A percentile compares a stretch with the other conserved stretches of the same genome.
These are phyloP conservation scores for Oropetium thomaeum DNA, from an alignment of 176 grass and related monocot species.

Conservation along the genomic window DNA sequence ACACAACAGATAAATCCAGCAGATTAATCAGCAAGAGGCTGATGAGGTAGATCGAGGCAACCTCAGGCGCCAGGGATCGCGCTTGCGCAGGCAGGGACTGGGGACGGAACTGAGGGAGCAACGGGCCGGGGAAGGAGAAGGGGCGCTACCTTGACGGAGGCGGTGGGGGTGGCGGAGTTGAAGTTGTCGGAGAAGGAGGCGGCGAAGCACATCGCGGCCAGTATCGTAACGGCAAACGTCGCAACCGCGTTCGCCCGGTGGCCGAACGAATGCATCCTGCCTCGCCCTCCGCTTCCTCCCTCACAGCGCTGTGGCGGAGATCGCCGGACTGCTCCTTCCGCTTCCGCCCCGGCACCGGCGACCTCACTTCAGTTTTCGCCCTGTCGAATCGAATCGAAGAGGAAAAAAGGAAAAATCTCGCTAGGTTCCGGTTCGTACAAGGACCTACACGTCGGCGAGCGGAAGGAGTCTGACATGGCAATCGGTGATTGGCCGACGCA, in stretches of 20 bases:
- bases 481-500: conserved; percentile 29
- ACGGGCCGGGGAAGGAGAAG: too few species aligned
- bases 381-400: too few species aligned
- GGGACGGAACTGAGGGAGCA: neutral
- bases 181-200: conserved; percentile 93
- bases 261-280: conserved; percentile 83
- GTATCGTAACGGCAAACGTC: conserved; percentile 83
- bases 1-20: neutral
- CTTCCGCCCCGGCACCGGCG: conserved; percentile 48
- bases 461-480: conserved; percentile 28
- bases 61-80: neutral
- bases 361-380: conserved; percentile 23
- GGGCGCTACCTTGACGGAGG: conserved; percentile 72
- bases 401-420: neutral
- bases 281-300: neutral
- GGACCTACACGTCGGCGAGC: neutral
- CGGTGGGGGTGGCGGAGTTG: conserved; percentile 51
- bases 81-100: neutral
- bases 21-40: neutral
- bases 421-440: neutral
- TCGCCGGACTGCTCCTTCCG: conserved; percentile 1
- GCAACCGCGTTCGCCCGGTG: conserved; percentile 86
- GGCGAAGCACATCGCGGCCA: conserved; percentile 84
- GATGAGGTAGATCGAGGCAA: conserved; percentile 8
- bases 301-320: conserved; percentile 1